These are phyloP conservation scores for Blastocystis sp. DNA, from an alignment of 352 stramenopile genomes.

Conservation along the genomic window DNA sequence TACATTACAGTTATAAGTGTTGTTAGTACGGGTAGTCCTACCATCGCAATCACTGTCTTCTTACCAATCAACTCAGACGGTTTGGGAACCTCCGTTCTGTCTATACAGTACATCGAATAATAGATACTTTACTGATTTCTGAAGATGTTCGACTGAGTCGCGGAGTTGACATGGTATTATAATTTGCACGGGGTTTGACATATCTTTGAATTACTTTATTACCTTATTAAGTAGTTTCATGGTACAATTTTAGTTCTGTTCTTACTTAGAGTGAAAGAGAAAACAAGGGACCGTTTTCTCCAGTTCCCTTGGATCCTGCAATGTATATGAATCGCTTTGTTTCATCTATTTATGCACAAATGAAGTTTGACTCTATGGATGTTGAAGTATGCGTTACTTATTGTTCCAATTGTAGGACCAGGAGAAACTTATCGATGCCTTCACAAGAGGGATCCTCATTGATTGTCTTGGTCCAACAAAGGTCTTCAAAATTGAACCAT, in stretches of 20 bases:
- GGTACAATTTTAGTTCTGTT: not conserved
- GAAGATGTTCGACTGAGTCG: not conserved
- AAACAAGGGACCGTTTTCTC: not conserved
- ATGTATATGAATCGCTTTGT: not conserved
- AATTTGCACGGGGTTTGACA: not conserved
- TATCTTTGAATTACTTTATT: not conserved
- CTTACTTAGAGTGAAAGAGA: not conserved
- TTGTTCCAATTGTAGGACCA: not conserved
- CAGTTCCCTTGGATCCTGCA: not conserved
- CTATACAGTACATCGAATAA: not conserved
- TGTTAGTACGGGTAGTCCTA: constrained; percentile 70
- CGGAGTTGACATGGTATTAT: not conserved
- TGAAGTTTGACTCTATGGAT: not conserved
- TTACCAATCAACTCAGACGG: constrained; percentile 24
- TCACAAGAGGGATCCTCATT: not conserved
- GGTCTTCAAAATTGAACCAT: constrained; percentile 38
- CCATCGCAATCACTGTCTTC: constrained; percentile 79
- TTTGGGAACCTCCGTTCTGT: constrained; percentile 22
- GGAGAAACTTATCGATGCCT: not conserved
- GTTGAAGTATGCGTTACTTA: not conserved
- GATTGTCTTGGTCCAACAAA: not conserved
- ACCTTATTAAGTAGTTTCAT: not conserved
- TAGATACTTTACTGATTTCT: constrained; percentile 2
- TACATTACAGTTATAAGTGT: not conserved
- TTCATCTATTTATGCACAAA: not conserved